Evolutionary conservation across 495 filamentous ascomycete species (phyloP), one percentile per base, ranked within the genome.

Genomic region (Aspergillus nanangensis): DNA sequence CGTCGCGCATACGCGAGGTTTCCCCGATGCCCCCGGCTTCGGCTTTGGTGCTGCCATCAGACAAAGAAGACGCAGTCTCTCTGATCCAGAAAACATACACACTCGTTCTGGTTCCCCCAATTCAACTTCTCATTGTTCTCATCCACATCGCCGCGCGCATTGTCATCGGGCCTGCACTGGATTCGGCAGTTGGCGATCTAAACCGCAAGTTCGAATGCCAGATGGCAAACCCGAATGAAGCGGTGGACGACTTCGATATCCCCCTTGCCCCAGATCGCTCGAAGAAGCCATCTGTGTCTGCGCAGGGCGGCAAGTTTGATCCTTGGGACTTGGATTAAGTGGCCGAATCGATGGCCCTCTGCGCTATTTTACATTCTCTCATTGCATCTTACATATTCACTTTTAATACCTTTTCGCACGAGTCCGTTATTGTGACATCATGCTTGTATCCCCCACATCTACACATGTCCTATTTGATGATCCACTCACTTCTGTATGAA

Each of bases 71-170:
- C 19, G 81, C 87, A 1, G 69, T 77, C 8, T 77, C 80, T 0
- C 75, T 95, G 19, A 70, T 94, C 14, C 77, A 83, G 21, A 89
- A 86, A 63, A 89, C 88, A 0, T 82, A 79, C 57, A 78, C 86
- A 15, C 71, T 93, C 3, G 70, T 94, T 1, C 66, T 94, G 20
- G 78, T 84, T 1, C 88, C 89, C 7, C 88, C 90, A 0, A 75
- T 82, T 18, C 79, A 87, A 47, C 74, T 95, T 7, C 73, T 95
- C 27, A 72, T 80, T 7, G 65, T 93, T 32, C 87, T 95, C 72
- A 73, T 95, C 7, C 80, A 80, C 40, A 86, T 95, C 22, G 87
- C 90, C 2, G 81, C 86, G 0, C 79, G 77, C 29, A 87, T 94
- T 49, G 75, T 80, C 0, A 78, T 82, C 17, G 86, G 82, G 4